A percentile compares a stretch with the other conserved stretches of the same genome.
These are phyloP conservation scores for Lophium mytilinum DNA, from an alignment of 495 filamentous ascomycete genomes.

Conservation along the genomic window DNA sequence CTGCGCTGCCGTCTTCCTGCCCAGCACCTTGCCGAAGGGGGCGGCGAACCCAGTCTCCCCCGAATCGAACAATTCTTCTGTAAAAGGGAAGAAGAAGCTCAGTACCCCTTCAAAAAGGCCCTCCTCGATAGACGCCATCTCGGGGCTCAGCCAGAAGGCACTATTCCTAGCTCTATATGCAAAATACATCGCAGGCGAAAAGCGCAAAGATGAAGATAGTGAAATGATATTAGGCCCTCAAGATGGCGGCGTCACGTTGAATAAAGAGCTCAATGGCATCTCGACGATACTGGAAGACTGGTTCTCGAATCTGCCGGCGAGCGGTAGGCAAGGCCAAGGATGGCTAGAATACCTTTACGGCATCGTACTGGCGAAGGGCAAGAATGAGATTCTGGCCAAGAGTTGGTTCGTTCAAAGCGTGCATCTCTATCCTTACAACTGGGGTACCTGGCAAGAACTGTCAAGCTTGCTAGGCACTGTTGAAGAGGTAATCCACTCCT, in stretches of 20 bases:
- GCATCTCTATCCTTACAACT: slow-evolving; percentile 82
- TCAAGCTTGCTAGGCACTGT: slow-evolving; percentile 61
- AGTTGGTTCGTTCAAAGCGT: slow-evolving; percentile 78
- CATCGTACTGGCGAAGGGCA: slow-evolving; percentile 79
- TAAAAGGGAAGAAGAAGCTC: slow-evolving; percentile 49
- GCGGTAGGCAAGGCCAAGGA: slow-evolving; percentile 55
- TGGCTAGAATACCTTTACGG: slow-evolving; percentile 97
- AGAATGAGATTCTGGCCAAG: slow-evolving; percentile 76
- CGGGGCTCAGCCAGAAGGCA: slow-evolving; percentile 71
- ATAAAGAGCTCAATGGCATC: slow-evolving; percentile 71
- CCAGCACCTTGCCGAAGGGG: slow-evolving; percentile 57
- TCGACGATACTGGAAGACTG: slow-evolving; percentile 67
- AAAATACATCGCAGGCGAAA: slow-evolving; percentile 88
- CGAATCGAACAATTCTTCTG: slow-evolving; percentile 34
- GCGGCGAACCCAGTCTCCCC: slow-evolving; percentile 42
- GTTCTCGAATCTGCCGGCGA: slow-evolving; percentile 55
- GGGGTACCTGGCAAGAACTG: slow-evolving; percentile 93
- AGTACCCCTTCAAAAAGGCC: slow-evolving; percentile 24
- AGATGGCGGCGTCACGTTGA: slow-evolving; percentile 72
- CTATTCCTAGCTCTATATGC: slow-evolving; percentile 92
- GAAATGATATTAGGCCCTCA: slow-evolving; percentile 96
- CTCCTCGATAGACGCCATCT: slow-evolving; percentile 39
- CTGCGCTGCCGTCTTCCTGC: slow-evolving; percentile 83
- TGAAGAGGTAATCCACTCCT: slow-evolving; percentile 58
- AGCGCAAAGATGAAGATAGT: slow-evolving; percentile 88